Base-by-base conservation (phyloP, 1,284 basidiomycete genomes). In the Ustilago hordei region DNA sequence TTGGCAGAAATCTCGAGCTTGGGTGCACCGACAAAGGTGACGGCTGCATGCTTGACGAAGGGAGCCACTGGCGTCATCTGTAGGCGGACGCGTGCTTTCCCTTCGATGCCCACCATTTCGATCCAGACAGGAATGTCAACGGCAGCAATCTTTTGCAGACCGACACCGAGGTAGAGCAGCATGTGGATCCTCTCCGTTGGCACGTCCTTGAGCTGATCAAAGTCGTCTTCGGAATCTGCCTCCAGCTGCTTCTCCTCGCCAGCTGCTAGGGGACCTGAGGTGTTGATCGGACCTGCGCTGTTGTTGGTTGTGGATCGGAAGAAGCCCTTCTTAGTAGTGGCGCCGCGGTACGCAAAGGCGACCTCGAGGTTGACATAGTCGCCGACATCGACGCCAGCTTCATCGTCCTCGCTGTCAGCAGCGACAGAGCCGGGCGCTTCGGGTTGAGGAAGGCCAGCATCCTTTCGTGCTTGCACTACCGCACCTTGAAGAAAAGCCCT, bases 81-180 rank as follows among this genome's bases (percentile, higher is more conserved):
- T 0, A 84, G 62, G n/a, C 80, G 75, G n/a, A 84, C 60, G 7
- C 81, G 78, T 41, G 83, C 78, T 59, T 77, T 82, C 39, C 83
- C 83, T 52, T 83, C 74, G 57, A 84, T 82, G 13, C 81, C 81
- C 19, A 84, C 56, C 63, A 84, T 74, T 52, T 83, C 82, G 56
- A 80, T 73, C 81, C 83, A 83, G 1, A 84, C 82, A 0, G 83
- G 83, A 17, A 84, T 58, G 38, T 81, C 77, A 36, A 83, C 80
- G 1, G 81, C 81, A 1, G 83, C 83, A 8, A 84, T 67, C 70
- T 84, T 84, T 57, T 84, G 81, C 15, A 84, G 54, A 47, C 83
- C 83, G 9, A 83, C 75, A 47, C 75, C 68, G 70, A 84, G 78
- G 62, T 83, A 80, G 3, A 83, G 63, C 0, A 83, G 75, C 64